Percentiles rank a stretch among this genome's conserved stretches.
Evolutionary conservation across 2,329 filamentous ascomycete species (phyloP).

Genomic region (Venturia effusa): DNA sequence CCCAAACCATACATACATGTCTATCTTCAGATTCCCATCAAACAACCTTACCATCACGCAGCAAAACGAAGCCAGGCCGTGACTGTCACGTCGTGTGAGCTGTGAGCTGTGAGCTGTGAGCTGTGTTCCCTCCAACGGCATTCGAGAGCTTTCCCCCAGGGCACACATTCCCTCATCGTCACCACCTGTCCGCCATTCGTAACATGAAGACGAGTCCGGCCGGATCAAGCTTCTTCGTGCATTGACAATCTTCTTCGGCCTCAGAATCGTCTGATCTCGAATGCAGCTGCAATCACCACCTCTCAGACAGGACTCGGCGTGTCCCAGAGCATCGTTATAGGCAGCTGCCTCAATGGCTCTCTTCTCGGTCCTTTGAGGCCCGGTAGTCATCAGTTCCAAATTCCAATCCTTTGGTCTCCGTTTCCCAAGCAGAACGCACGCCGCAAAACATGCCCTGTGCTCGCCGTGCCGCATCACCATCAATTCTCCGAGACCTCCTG

Average conservation of each 20-base stretch:
- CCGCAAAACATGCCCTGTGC: neutral
- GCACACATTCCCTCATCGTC: neutral
- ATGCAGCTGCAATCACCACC: neutral
- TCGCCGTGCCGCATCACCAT: neutral
- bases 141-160: neutral
- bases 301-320: neutral
- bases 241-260: neutral
- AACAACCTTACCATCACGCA: neutral
- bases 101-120: neutral
- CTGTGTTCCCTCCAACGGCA: neutral
- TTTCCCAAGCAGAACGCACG: neutral
- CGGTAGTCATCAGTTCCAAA: neutral
- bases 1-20: no score
- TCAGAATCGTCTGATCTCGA: neutral
- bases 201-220: neutral
- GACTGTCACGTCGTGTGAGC: neutral
- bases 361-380: neutral
- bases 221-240: neutral
- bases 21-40: no score
- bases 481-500: conserved; percentile 1
- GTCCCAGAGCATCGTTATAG: neutral
- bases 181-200: neutral
- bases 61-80: neutral
- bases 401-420: neutral
- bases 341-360: neutral